Conservation (phyloP, 441 rosid species). For the Populus tomentosa region DNA sequence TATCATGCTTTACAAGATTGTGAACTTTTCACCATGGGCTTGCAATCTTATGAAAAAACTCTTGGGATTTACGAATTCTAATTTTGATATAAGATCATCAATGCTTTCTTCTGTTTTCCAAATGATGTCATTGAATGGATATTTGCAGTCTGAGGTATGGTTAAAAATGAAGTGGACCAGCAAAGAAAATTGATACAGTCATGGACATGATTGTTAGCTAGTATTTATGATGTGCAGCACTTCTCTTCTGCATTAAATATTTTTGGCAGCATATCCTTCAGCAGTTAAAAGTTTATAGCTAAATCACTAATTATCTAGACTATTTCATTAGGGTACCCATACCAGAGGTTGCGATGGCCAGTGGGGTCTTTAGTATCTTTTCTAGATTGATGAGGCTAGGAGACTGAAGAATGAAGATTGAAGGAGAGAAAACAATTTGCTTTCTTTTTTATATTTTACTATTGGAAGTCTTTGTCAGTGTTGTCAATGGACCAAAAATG, state of each 20-base stretch:
- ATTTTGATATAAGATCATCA: neutral
- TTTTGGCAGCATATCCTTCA: neutral
- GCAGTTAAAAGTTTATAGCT: neutral
- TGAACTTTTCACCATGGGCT: slow-evolving; percentile 8
- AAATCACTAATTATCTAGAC: neutral
- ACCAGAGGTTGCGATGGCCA: slow-evolving; percentile 6
- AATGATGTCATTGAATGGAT: neutral
- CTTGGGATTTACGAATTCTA: neutral
- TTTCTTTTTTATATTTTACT: neutral
- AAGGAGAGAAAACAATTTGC: neutral
- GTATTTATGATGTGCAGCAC: neutral
- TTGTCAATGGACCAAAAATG: slow-evolving; percentile 8
- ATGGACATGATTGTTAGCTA: neutral
- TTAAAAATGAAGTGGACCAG: neutral
- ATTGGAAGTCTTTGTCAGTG: neutral
- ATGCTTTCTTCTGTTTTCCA: neutral
- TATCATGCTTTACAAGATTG: slow-evolving; percentile 5
- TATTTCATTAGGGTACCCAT: neutral
- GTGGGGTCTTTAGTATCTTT: slow-evolving; percentile 5
- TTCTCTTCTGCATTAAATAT: slow-evolving; percentile 2
- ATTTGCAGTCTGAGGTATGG: neutral
- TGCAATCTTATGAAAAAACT: neutral
- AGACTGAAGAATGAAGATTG: neutral
- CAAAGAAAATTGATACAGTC: neutral
- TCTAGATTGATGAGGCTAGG: slow-evolving; percentile 1